Base-by-base conservation (phyloP, 2,329 filamentous ascomycete species). In the Nothophoma quercina region DNA sequence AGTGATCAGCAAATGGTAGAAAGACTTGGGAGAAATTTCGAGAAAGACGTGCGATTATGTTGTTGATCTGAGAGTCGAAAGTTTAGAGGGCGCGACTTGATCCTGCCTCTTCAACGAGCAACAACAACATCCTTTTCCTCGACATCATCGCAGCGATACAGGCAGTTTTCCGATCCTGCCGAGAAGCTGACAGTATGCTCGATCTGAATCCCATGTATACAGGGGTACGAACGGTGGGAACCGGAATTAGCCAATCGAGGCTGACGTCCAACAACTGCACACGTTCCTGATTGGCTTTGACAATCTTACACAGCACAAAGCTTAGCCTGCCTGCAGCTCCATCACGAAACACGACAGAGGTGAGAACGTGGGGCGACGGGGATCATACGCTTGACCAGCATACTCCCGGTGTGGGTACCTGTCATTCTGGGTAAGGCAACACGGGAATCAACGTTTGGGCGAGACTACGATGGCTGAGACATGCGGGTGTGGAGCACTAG, bases 391-490 rank as follows among this genome's bases (percentile, higher is more conserved):
- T 29, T 40, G 48, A 54, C 51, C 28, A 45, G 51, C 44, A 54
- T 54, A 23, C 51, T 49, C 44, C 51, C 39, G 35, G 51, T 44
- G 51, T 54, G 39, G 43, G 34, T 30, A 35, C 39, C 12, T 44
- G 1, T 40, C 30, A 9, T 39, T 49, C 34, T 54, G 18, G 44
- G 51, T 38, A 49, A 49, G 51, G 44, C 39, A 49, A 28, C 43
- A 47, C 51, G 51, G 51, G 51, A 35, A 49, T 54, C 51, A 54
- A 35, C 28, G 28, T 44, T 32, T 44, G 40, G 45, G 36, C 32
- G 52, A 51, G 46, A 38, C 46, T 45, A 18, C 21, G 23, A 41
- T 50, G 52, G 46, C 52, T 55, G 41, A 55, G 46, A 55, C 46
- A 46, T 51, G 52, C 35, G 46, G 45, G 35, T 54, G 39, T 40